Evolutionary conservation across 2,329 filamentous ascomycete genomes (phyloP), one percentile per base, ranked within the genome.

Genomic region (Xylaria sp.): DNA sequence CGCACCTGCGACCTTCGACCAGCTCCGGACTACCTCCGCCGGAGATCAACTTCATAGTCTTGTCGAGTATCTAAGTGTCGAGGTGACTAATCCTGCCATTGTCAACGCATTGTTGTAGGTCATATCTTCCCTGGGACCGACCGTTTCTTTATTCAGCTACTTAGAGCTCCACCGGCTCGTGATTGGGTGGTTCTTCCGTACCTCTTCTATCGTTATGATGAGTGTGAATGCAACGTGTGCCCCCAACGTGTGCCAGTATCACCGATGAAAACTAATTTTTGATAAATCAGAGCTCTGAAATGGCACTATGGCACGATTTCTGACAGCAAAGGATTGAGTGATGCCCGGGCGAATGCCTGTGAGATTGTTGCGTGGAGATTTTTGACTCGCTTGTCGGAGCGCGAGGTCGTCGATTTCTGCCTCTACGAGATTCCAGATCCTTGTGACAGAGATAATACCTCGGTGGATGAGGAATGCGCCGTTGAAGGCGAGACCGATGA

Each of bases 301-400:
- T 93, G 91, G 84, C 91, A 94, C 76, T 95, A 90, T 75, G 83
- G 91, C 69, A 82, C 87, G 27, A 85, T 87, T 13, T 82, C 85
- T 40, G 90, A 92, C 70, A 84, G 91, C 66, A 87, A 88, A 68
- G 89, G 89, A 3, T 81, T 94, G 37, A 88, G 89, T 66, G 87
- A 91, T 66, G 87, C 91, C 16, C 86, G 92, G 63, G 91, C 91
- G 23, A 88, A 89, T 76, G 92, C 91, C 32, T 94, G 92, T 76
- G 92, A 95, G 81, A 92, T 93, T 69, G 91, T 93, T 16, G 92
- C 92, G 44, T 94, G 92, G 91, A 87, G 92, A 47, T 93, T 93
- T 73, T 83, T 94, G 42, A 89, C 88, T 18, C 88, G 88, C 63
- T 82, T 94, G 37, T 90, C 90, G 1, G 91, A 93, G 76, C 84